These are phyloP conservation scores for Agaricus blazei DNA, from an alignment of 768 basidiomycete species.

Conservation along the genomic window DNA sequence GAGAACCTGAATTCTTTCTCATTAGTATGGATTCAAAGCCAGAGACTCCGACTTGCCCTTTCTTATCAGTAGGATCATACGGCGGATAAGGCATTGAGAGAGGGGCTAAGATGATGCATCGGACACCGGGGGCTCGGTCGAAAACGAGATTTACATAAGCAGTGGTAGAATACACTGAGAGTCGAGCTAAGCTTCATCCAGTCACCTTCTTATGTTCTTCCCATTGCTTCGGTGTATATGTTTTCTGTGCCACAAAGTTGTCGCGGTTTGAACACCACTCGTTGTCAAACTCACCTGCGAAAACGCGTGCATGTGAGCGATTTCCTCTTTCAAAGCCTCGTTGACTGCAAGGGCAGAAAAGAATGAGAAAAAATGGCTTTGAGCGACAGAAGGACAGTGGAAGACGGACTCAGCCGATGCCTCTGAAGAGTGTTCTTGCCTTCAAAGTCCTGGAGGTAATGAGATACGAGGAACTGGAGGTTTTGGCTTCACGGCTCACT, in stretches of 20 bases:
- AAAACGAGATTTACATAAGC: constrained; percentile 4
- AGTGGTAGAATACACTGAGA: not conserved
- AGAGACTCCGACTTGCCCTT: constrained; percentile 37
- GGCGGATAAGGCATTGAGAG: constrained; percentile 47
- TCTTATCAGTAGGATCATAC: constrained; percentile 69
- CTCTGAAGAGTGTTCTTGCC: constrained; percentile 76
- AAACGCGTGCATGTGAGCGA: constrained; percentile 82
- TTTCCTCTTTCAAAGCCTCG: constrained; percentile 66
- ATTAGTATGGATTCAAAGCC: constrained; percentile 30
- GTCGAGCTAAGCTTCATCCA: not conserved
- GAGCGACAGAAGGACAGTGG: not conserved
- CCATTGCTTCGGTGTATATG: constrained; percentile 21
- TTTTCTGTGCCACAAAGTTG: constrained; percentile 8
- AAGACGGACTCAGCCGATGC: constrained; percentile 61
- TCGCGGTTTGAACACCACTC: not conserved
- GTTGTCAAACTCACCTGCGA: constrained; percentile 55
- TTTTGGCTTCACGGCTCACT: constrained; percentile 29
- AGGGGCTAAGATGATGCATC: not conserved
- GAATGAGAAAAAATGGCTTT: not conserved
- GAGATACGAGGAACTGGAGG: not conserved
- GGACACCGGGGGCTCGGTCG: not conserved
- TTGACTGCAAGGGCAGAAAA: constrained; percentile 49
- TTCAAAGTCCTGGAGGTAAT: constrained; percentile 54
- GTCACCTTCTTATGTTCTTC: constrained; percentile 12
- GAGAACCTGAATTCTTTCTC: constrained; percentile 30